Evolutionary conservation across 495 filamentous ascomycete species (phyloP), one percentile per base, ranked within the genome.

Genomic region (Penicillium manginii): DNA sequence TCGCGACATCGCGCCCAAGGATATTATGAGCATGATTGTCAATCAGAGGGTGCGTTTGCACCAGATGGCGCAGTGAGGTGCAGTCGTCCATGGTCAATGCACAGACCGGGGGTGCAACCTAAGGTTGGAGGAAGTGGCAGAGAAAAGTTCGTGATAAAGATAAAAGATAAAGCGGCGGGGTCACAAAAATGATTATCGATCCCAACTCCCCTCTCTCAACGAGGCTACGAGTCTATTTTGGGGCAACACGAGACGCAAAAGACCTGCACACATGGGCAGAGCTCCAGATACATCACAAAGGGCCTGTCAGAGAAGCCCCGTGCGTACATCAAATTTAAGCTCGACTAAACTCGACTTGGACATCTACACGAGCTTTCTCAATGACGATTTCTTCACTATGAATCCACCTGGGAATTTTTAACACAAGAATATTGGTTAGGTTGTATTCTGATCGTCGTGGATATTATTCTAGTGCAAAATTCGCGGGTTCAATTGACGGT

Each of bases 11-110:
- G 4, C 50, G 54, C 11, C 81, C 71, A 22, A 96, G 77, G 1
- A 92, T 75, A 62, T 91, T 92, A 67, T 97, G 92, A 37, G 89
- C 91, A 74, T 97, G 92, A 67, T 93, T 87, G 68, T 97, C 92
- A 66, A 97, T 93, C 60, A 93, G 82, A 1, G 92, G 91, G 35
- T 86, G 90, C 15, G 64, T 79, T 57, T 83, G 80, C 49, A 94
- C 86, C 22, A 85, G 61, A 10, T 68, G 63, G 21, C 70, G 71
- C 21, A 85, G 73, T 7, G 69, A 70, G 21, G 73, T 55, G 5
- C 78, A 54, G 14, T 57, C 19, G 45, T 65, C 61, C 73, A 77
- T 77, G 60, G 46, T 60, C 57, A 22, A 57, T 37, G n/a, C 53
- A 33, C 57, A 18, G 32, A 47, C 40, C 12, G 55, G 14, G 45